phyloP scores from a whole-genome alignment of 805 yeast species.

The Dipodascus geniculatus region DNA sequence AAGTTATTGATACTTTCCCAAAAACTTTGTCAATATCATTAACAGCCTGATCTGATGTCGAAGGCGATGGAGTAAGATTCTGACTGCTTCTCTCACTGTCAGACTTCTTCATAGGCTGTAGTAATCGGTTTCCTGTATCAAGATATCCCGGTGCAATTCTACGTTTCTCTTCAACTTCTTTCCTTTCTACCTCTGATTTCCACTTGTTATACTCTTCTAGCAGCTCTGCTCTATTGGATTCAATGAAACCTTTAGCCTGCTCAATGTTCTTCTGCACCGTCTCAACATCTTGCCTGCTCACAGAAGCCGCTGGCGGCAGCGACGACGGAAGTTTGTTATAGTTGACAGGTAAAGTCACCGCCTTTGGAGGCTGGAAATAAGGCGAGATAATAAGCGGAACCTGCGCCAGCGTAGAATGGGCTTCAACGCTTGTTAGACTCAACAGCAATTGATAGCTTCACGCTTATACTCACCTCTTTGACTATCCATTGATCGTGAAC shows the following conservation, averaged over 20 bases:
- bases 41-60: background rate
- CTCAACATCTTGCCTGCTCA: slow-evolving; percentile 21
- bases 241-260: slow-evolving; percentile 20
- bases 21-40: slow-evolving; percentile 20
- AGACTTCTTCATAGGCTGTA: slow-evolving; percentile 14
- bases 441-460: background rate
- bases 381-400: slow-evolving; percentile 48
- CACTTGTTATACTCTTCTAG: slow-evolving; percentile 23
- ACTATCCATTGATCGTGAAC: background rate
- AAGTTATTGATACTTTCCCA: slow-evolving; percentile 11
- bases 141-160: slow-evolving; percentile 34
- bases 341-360: slow-evolving; percentile 40
- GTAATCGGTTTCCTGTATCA: slow-evolving; percentile 20
- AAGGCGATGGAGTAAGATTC: background rate
- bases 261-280: slow-evolving; percentile 26
- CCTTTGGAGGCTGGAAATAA: slow-evolving; percentile 39
- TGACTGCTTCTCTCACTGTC: background rate
- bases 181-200: slow-evolving; percentile 18
- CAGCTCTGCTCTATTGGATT: slow-evolving; percentile 19
- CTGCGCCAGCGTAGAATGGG: slow-evolving; percentile 38
- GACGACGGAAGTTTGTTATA: slow-evolving; percentile 30
- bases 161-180: slow-evolving; percentile 18
- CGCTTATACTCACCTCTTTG: slow-evolving; percentile 2
- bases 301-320: slow-evolving; percentile 25
- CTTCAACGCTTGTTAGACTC: slow-evolving; percentile 17